Percentiles rank a stretch among this genome's conserved stretches.
phyloP scores from a whole-genome alignment of 768 basidiomycete genomes.

The Phylloporus rhodoxanthus region DNA sequence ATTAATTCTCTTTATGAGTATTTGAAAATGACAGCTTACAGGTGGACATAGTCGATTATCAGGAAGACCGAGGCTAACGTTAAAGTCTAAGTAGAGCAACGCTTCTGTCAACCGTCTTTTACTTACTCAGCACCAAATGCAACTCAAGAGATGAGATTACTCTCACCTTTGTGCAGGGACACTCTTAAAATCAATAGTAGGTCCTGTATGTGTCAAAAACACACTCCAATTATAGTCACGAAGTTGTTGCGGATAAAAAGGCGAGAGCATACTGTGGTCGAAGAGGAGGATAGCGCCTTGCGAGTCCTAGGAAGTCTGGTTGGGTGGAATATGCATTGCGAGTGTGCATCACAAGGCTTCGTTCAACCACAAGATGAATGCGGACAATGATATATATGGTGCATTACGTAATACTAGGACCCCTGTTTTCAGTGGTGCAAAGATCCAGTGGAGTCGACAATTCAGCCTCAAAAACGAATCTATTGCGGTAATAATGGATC shows the following conservation, averaged over 20 bases:
- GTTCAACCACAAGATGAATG: too few species aligned
- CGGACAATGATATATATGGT: too few species aligned
- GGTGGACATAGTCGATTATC: slow-evolving; percentile 80
- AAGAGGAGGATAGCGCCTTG: slow-evolving; percentile 51
- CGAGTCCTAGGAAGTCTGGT: slow-evolving; percentile 58
- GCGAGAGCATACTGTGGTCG: slow-evolving; percentile 42
- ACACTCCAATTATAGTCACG: slow-evolving; percentile 19
- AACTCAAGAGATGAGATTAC: background rate
- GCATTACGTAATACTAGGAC: background rate
- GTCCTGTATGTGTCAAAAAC: slow-evolving; percentile 23
- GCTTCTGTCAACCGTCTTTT: slow-evolving; percentile 73
- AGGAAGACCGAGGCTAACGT: slow-evolving; percentile 55
- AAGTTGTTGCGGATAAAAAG: background rate
- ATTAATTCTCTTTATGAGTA: background rate
- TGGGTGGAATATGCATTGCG: slow-evolving; percentile 42
- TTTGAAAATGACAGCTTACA: slow-evolving; percentile 39
- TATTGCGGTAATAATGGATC: background rate
- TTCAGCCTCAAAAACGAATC: background rate
- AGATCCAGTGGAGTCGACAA: background rate
- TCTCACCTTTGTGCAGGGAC: slow-evolving; percentile 61
- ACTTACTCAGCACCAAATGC: slow-evolving; percentile 8
- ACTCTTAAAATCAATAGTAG: slow-evolving; percentile 71
- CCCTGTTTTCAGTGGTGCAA: too few species aligned
- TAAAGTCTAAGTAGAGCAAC: slow-evolving; percentile 70
- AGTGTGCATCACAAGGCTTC: slow-evolving; percentile 35